These are phyloP conservation scores for Physcia stellaris DNA, from an alignment of 495 filamentous ascomycete species.

Conservation along the genomic window DNA sequence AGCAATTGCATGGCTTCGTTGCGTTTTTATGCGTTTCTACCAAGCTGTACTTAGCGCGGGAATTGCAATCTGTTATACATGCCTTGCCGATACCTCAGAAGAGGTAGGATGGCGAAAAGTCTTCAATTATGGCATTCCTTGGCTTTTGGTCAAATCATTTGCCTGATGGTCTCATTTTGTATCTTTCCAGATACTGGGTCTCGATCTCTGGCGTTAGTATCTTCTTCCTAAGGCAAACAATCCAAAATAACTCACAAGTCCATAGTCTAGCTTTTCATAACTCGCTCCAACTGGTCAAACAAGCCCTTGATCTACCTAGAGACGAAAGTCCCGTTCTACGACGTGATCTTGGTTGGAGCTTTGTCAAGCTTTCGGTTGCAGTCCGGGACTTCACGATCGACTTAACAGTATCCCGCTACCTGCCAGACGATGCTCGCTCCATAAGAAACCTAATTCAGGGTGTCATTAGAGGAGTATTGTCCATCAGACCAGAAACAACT, in stretches of 20 bases:
- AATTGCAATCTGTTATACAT: conserved; percentile 38
- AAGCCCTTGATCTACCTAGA: conserved; percentile 31
- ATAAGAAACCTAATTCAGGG: conserved; percentile 40
- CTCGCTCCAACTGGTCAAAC: conserved; percentile 29
- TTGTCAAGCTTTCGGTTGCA: conserved; percentile 40
- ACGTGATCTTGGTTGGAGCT: conserved; percentile 28
- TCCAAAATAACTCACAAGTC: conserved; percentile 2
- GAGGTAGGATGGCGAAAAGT: conserved; percentile 31
- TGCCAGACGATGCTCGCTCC: conserved; percentile 28
- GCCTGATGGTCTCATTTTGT: conserved; percentile 28
- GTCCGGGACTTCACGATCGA: conserved; percentile 41
- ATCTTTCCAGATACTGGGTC: conserved; percentile 41
- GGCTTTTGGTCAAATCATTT: conserved; percentile 40
- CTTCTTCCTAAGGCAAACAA: conserved; percentile 2
- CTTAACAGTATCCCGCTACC: conserved; percentile 34
- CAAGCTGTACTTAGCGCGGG: conserved; percentile 40
- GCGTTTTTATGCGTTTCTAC: conserved; percentile 38
- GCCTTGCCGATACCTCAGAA: conserved; percentile 31
- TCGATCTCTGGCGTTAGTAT: conserved; percentile 30
- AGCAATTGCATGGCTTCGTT: conserved; percentile 34
- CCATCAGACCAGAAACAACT: conserved; percentile 28
- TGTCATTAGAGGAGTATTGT: conserved; percentile 32
- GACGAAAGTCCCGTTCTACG: conserved; percentile 21
- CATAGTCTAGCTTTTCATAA: conserved; percentile 15
- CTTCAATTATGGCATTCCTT: conserved; percentile 41